Evolutionary conservation across 2,329 filamentous ascomycete species (phyloP), one percentile per base, ranked within the genome.

Genomic region (Chaetomium globosum): DNA sequence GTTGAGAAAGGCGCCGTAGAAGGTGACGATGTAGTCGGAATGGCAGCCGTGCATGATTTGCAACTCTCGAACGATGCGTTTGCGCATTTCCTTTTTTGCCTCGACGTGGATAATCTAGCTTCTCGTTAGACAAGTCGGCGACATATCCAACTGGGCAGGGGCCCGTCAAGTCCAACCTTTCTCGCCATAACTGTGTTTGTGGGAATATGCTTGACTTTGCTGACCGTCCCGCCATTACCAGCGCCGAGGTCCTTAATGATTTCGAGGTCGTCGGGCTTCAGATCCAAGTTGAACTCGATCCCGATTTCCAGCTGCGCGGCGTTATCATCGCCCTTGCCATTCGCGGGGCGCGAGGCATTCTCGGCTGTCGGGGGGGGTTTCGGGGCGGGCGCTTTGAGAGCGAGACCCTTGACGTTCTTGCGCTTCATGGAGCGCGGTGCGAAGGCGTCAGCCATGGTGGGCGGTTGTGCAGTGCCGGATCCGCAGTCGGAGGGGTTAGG

Each of bases 31-130:
- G 77, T 96, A 93, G 67, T 95, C 91, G 26, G 92, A 97, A 75
- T 97, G 95, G 79, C 95, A 99, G 74, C 96, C 92, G 76, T 97
- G 93, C 88, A 98, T 98, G 71, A 99, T 97, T 76, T 97, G 93
- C 60, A 99, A 86, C 78, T 99, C 95, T 76, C 95, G 89, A 68
- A 99, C 91, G 71, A 99, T 99, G 74, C 96, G 90, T 81, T 96
- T 97, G 72, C 95, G 89, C 78, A 98, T 92, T 75, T 97, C 94
- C 75, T 93, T 93, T 82, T 98, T 98, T 48, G 93, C 95, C 77
- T 99, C 95, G 74, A 99, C 94, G 72, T 97, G 94, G 72, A 99
- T 99, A 70, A 97, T 89, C 93, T 97, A 74, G 19, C 12, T n/a
- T 13, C 4, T 4, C 19, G 54, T 67, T 28, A 70, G 61, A 31